phyloP scores from a whole-genome alignment of 2,329 filamentous ascomycete genomes.

The Xylaria polymorpha region DNA sequence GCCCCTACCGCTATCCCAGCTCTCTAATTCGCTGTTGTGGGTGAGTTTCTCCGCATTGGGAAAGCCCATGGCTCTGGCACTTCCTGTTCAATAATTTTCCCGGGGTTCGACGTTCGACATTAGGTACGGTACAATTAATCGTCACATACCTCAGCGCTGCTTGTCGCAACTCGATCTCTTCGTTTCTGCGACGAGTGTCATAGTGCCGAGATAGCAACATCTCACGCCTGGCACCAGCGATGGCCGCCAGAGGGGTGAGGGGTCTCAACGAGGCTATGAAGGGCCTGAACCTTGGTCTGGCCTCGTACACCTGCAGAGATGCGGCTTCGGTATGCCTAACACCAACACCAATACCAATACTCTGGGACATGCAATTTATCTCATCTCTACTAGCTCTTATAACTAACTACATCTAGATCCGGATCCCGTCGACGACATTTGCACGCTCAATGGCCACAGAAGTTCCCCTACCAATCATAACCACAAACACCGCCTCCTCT shows the following conservation, averaged over 20 bases:
- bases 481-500: conserved; percentile 52
- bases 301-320: conserved; percentile 57
- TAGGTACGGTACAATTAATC: neutral
- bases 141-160: neutral
- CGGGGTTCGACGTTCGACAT: conserved; percentile 29
- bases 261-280: conserved; percentile 66
- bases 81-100: conserved; percentile 45
- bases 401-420: conserved; percentile 36
- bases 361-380: no score
- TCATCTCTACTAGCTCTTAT: no score
- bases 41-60: conserved; percentile 19
- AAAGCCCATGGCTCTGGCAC: neutral
- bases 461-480: conserved; percentile 54
- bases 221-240: conserved; percentile 35
- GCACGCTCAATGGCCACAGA: conserved; percentile 69
- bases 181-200: neutral
- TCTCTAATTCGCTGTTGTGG: conserved; percentile 27
- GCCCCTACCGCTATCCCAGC: neutral
- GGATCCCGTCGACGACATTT: conserved; percentile 53
- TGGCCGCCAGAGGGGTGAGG: conserved; percentile 63
- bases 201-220: no score
- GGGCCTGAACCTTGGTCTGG: conserved; percentile 61
- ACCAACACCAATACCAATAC: neutral
- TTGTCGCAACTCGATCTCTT: neutral
- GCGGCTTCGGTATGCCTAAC: conserved; percentile 47